A percentile compares a stretch with the other conserved stretches of the same genome.
Evolutionary conservation across 2,329 filamentous ascomycete genomes (phyloP).

Genomic region (Fusarium devonianum): DNA sequence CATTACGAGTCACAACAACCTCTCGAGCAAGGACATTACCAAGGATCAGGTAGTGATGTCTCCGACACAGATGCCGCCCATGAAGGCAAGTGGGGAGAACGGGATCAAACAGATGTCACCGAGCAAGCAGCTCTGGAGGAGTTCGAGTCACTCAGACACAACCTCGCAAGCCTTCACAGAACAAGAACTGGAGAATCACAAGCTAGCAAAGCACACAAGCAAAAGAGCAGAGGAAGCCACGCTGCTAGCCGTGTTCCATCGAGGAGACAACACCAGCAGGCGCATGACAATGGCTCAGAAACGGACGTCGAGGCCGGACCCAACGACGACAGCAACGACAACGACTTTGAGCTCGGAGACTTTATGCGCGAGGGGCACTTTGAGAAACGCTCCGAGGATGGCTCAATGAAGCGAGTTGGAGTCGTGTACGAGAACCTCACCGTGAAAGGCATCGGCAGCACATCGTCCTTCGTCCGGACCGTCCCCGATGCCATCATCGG

Average conservation of each 20-base stretch:
- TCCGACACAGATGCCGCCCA: constrained; percentile 27
- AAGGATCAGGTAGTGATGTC: constrained; percentile 22
- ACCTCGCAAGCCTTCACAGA: constrained; percentile 46
- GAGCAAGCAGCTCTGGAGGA: constrained; percentile 46
- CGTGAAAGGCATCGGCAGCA: constrained; percentile 73
- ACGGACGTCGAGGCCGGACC: constrained; percentile 30
- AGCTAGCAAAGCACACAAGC: constrained; percentile 27
- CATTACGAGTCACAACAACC: constrained; percentile 37
- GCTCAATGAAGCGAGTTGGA: constrained; percentile 78
- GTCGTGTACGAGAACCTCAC: constrained; percentile 79
- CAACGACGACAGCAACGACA: constrained; percentile 3
- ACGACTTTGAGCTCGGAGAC: constrained; percentile 25
- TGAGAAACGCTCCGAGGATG: constrained; percentile 47
- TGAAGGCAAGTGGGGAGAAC: constrained; percentile 47
- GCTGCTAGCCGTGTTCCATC: constrained; percentile 19
- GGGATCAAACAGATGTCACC: constrained; percentile 46
- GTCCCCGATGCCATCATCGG: constrained; percentile 77
- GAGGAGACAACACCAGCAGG: constrained; percentile 30
- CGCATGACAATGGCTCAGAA: constrained; percentile 50
- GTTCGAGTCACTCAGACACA: constrained; percentile 46
- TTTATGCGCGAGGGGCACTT: constrained; percentile 34
- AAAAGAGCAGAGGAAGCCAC: constrained; percentile 10
- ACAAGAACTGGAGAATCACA: constrained; percentile 48
- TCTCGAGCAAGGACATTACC: constrained; percentile 18
- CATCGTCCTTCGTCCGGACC: constrained; percentile 73